Evolutionary conservation across 345 rosid genomes (phyloP).

Genomic region (Populus ilicifolia): DNA sequence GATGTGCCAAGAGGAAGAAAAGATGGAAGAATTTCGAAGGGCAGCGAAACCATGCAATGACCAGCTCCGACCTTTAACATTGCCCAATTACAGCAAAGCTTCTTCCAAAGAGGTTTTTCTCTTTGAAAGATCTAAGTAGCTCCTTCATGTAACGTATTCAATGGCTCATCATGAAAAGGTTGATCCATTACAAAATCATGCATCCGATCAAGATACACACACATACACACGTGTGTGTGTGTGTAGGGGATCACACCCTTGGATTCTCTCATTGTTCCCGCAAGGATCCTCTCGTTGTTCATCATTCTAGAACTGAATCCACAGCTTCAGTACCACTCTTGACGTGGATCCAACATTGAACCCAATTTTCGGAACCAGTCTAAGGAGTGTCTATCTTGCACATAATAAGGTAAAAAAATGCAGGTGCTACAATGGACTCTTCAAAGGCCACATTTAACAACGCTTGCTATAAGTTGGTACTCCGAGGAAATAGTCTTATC

Average conservation of each 20-base stretch:
- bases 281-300: slow-evolving; percentile 65
- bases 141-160: slow-evolving; percentile 54
- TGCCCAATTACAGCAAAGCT: slow-evolving; percentile 65
- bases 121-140: slow-evolving; percentile 60
- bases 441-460: slow-evolving; percentile 48
- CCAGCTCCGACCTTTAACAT: slow-evolving; percentile 76
- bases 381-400: slow-evolving; percentile 44
- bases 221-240: not conserved
- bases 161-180: no score
- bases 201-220: no score
- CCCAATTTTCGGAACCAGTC: slow-evolving; percentile 56
- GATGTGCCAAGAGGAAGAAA: slow-evolving; percentile 77
- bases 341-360: slow-evolving; percentile 62
- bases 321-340: slow-evolving; percentile 52
- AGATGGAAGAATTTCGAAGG: slow-evolving; percentile 79
- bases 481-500: slow-evolving; percentile 63
- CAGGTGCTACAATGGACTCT: slow-evolving; percentile 56
- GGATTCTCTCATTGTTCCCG: slow-evolving; percentile 79
- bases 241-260: slow-evolving; percentile 69
- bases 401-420: slow-evolving; percentile 57
- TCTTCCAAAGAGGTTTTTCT: slow-evolving; percentile 78
- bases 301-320: slow-evolving; percentile 74
- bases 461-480: slow-evolving; percentile 55
- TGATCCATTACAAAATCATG: no score
- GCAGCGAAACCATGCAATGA: slow-evolving; percentile 65